phyloP scores from a whole-genome alignment of 768 basidiomycete species.

The Pleurotus ostreatus region DNA sequence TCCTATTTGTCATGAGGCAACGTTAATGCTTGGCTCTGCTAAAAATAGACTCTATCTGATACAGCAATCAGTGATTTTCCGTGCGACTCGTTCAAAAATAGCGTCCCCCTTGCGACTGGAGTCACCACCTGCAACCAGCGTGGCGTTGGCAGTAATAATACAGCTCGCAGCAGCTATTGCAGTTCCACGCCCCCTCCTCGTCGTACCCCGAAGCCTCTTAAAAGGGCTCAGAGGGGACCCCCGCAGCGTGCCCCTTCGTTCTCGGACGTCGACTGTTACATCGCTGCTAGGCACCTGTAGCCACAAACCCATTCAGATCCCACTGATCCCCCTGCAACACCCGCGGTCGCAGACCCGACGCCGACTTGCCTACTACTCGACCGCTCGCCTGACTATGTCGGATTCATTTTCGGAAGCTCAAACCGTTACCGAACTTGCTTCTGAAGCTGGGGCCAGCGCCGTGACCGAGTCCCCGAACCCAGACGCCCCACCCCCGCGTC shows the following conservation, averaged over 20 bases:
- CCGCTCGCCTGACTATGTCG: too few species aligned
- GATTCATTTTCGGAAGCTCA: too few species aligned
- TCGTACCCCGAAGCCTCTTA: too few species aligned
- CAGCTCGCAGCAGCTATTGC: too few species aligned
- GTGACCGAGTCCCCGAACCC: neutral
- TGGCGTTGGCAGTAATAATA: too few species aligned
- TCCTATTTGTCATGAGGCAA: neutral
- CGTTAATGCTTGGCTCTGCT: neutral
- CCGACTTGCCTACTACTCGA: neutral
- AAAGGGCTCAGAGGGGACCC: too few species aligned
- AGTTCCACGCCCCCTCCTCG: too few species aligned
- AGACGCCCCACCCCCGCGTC: neutral
- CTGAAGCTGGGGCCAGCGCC: neutral
- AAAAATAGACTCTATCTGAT: neutral
- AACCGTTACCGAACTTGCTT: too few species aligned
- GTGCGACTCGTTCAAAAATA: neutral
- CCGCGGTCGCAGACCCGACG: too few species aligned
- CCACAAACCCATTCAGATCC: conserved; percentile 2
- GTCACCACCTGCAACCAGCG: too few species aligned
- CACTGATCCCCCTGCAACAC: neutral
- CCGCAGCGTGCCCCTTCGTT: neutral
- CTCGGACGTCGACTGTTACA: neutral
- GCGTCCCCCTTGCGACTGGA: neutral
- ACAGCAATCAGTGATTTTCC: neutral
- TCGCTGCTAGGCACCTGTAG: neutral